Base-by-base conservation (phyloP, 768 basidiomycete genomes). In the Tremella fuciformis region DNA sequence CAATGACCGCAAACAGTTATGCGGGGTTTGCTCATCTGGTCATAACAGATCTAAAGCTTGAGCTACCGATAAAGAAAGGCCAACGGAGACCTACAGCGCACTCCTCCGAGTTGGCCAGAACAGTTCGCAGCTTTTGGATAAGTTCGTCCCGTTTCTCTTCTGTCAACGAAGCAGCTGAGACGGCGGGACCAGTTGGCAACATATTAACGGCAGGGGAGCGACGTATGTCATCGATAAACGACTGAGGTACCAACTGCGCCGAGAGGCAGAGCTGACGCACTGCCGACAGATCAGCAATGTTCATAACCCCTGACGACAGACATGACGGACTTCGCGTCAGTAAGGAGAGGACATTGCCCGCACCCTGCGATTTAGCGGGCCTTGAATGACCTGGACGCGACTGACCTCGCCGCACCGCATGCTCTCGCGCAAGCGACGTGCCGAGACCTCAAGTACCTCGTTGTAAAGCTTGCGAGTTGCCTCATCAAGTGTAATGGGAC, bases 191-290 rank as follows among this genome's bases (percentile, higher is more conserved):
- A 22, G 18, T 18, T 22, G 50, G 16, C 19, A 48, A 18, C 18
- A 44, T 25, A 37, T 34, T 13, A 44, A 39, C 48, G 9, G 49
- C 8, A 42, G 38, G 37, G 3, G 64, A 58, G 11, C 52, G 44
- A 13, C 70, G 62, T 15, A 69, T 42, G 29, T 73, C 69, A 15
- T 70, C 66, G 16, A 73, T 24, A 52, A 67, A 73, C 1, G 60
- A 64, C 22, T 60, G 50, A 8, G 71, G 71, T 1, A 73, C 65
- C 8, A 73, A 62, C 3, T 63, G 52, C 9, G 60, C 44, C 11
- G 62, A 66, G 2, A 73, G 59, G 42, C 71, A 73, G 4, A 73
- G 53, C 44, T 73, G 71, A 7, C 71, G 69, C 61, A 73, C 71
- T 70, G n/a, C 13, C 26, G 39, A 37, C 64, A 46, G 58, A 57